Evolutionary conservation across 2,329 filamentous ascomycete genomes (phyloP).

Genomic region (Pochonia chlamydosporia): DNA sequence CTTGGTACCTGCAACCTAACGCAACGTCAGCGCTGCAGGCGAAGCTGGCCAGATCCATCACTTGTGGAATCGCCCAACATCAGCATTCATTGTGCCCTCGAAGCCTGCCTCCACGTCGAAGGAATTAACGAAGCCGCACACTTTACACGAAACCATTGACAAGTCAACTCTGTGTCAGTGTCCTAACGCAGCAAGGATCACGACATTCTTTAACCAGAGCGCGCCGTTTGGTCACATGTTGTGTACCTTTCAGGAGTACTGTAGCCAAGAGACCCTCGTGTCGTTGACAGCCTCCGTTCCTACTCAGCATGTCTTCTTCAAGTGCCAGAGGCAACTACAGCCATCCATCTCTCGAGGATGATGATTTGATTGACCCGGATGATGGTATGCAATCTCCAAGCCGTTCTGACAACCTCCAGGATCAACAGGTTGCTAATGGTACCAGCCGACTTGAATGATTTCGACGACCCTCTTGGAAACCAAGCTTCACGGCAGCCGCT

Average conservation of each 20-base stretch:
- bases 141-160: too few species aligned
- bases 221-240: too few species aligned
- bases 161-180: too few species aligned
- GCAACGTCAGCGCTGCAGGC: too few species aligned
- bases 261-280: background rate
- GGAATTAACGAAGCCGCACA: too few species aligned
- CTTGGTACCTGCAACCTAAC: too few species aligned
- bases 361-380: constrained; percentile 73
- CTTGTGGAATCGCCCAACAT: too few species aligned
- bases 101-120: too few species aligned
- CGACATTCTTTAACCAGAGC: too few species aligned
- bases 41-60: too few species aligned
- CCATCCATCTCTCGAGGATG: constrained; percentile 56
- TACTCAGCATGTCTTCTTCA: constrained; percentile 37
- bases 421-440: constrained; percentile 4
- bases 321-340: constrained; percentile 52
- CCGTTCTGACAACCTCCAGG: background rate
- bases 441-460: constrained; percentile 79
- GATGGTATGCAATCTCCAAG: constrained; percentile 51
- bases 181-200: too few species aligned
- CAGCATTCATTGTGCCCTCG: too few species aligned
- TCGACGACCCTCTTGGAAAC: constrained; percentile 74
- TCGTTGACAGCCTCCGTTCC: background rate
- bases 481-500: constrained; percentile 71
- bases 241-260: background rate